Evolutionary conservation across 1,284 basidiomycete genomes (phyloP).

Genomic region (Austroboletus olivaceoglutinosus): DNA sequence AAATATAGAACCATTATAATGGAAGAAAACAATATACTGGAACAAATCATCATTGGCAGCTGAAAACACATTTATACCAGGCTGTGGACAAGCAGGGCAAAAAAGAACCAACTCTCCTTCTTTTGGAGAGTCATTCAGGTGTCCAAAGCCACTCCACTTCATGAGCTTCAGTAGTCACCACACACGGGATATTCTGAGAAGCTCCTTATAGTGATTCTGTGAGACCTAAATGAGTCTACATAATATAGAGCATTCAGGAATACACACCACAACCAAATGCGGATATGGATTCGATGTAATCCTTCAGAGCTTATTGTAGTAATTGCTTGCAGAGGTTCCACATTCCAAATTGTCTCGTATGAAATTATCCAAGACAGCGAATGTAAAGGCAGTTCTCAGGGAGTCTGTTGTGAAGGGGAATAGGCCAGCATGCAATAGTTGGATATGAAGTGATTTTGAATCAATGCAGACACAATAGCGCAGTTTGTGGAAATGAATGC

Average conservation of each 20-base stretch:
- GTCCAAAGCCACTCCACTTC: slow-evolving; percentile 5
- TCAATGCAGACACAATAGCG: too few relatives aligned
- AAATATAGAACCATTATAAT: too few relatives aligned
- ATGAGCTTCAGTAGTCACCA: slow-evolving; percentile 5
- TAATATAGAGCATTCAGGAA: too few relatives aligned
- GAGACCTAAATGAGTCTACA: too few relatives aligned
- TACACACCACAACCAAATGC: slow-evolving; percentile 14
- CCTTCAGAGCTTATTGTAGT: slow-evolving; percentile 19
- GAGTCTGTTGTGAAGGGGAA: too few relatives aligned
- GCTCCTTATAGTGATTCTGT: slow-evolving; percentile 11
- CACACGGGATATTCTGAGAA: slow-evolving; percentile 1
- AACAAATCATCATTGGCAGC: too few relatives aligned
- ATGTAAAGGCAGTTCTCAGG: slow-evolving; percentile 32
- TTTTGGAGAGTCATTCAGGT: neutral
- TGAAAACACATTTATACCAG: slow-evolving; percentile 7
- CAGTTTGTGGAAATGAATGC: too few relatives aligned
- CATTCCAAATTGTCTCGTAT: slow-evolving; percentile 25
- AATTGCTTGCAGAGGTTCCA: slow-evolving; percentile 30
- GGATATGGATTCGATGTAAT: slow-evolving; percentile 24
- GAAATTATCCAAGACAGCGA: slow-evolving; percentile 25
- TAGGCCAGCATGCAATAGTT: too few relatives aligned
- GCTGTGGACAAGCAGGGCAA: slow-evolving; percentile 17
- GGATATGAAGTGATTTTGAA: too few relatives aligned
- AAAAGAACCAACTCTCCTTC: slow-evolving; percentile 10
- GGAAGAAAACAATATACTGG: too few relatives aligned